These are phyloP conservation scores for Boletus hoseneyae DNA, from an alignment of 1,284 basidiomycete species.

Conservation along the genomic window DNA sequence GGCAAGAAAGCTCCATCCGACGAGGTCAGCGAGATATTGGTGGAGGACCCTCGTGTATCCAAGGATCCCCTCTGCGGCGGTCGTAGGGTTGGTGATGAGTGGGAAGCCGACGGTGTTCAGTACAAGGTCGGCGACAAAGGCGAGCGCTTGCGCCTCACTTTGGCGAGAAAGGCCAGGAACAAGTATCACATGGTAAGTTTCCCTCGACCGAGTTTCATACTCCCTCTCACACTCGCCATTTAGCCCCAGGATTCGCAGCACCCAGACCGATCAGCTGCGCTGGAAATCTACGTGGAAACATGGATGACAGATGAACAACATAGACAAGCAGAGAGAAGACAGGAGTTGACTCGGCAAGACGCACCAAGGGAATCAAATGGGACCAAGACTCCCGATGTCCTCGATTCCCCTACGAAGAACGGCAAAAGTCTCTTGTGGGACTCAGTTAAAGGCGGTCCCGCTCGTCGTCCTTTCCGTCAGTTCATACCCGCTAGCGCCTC, in stretches of 20 bases:
- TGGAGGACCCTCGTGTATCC: conserved; percentile 45
- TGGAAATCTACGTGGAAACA: conserved; percentile 67
- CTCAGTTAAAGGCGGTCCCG: conserved; percentile 36
- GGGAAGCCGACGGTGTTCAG: conserved; percentile 62
- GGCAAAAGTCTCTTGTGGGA: conserved; percentile 51
- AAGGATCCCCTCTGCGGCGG: conserved; percentile 49
- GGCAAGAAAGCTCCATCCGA: conserved; percentile 25
- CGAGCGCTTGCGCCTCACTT: conserved; percentile 60
- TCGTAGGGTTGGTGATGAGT: conserved; percentile 66
- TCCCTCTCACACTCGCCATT: conserved; percentile 6
- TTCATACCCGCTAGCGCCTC: conserved; percentile 43
- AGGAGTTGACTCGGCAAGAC: conserved; percentile 68
- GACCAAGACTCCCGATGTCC: conserved; percentile 37
- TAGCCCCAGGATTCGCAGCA: conserved; percentile 76
- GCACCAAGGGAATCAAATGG: conserved; percentile 40
- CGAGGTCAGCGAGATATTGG: conserved; percentile 37
- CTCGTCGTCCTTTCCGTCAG: conserved; percentile 40
- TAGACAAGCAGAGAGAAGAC: conserved; percentile 55
- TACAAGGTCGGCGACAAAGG: conserved; percentile 72
- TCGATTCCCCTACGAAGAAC: conserved; percentile 35
- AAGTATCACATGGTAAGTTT: conserved; percentile 67
- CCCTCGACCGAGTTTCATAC: background rate
- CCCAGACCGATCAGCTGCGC: conserved; percentile 61
- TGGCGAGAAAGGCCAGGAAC: conserved; percentile 65
- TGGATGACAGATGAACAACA: conserved; percentile 78